phyloP scores from a whole-genome alignment of 805 yeast species.

The Helenozyma rhizophorensis region DNA sequence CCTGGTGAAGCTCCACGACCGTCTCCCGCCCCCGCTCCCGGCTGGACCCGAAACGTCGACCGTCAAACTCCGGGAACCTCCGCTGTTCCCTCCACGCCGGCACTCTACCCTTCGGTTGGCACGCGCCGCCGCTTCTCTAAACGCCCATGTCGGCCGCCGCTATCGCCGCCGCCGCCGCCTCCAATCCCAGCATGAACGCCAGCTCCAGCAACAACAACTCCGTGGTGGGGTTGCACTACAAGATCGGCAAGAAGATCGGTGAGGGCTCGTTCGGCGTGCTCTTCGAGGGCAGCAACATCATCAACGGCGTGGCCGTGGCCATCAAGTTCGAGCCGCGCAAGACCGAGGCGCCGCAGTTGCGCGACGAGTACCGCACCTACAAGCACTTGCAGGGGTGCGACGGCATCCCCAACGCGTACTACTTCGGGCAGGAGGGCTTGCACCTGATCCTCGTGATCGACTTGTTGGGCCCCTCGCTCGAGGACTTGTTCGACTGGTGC shows the following conservation, averaged over 20 bases:
- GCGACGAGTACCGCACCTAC: conserved; percentile 78
- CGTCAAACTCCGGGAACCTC: too few relatives aligned
- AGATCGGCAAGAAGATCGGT: conserved; percentile 79
- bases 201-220: conserved; percentile 27
- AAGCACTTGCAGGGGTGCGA: conserved; percentile 62
- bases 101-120: too few relatives aligned
- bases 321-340: conserved; percentile 78
- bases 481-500: conserved; percentile 86
- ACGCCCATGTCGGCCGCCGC: conserved; percentile 32
- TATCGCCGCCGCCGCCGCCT: conserved; percentile 36
- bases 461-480: conserved; percentile 74
- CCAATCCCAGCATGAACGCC: conserved; percentile 12
- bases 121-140: too few relatives aligned
- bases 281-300: conserved; percentile 73
- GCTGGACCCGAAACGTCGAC: too few relatives aligned
- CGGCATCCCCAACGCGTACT: conserved; percentile 81
- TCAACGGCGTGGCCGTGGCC: conserved; percentile 65
- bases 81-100: too few relatives aligned
- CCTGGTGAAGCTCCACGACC: too few relatives aligned
- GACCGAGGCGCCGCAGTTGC: conserved; percentile 77
- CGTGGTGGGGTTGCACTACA: conserved; percentile 65
- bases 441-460: conserved; percentile 76
- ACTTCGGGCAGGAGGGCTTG: conserved; percentile 81
- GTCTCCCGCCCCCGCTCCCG: too few relatives aligned
- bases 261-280: conserved; percentile 86